Evolutionary conservation across 257 asterid species (phyloP).

Genomic region (Nicotiana paniculata): DNA sequence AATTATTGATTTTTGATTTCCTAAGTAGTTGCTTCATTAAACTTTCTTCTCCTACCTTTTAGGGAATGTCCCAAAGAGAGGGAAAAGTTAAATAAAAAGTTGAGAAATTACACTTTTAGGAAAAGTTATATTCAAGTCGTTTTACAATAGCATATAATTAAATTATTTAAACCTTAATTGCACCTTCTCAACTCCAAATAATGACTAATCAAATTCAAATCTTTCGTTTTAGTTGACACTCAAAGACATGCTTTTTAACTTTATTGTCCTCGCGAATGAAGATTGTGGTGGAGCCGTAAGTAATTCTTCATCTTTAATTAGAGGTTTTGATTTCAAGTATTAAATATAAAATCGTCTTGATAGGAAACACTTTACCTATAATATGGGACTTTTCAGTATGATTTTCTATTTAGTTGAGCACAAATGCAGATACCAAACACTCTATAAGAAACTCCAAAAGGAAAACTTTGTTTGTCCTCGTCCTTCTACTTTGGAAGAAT

Average conservation of each 20-base stretch:
- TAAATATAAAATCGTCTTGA: fast-evolving
- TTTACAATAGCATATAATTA: not conserved
- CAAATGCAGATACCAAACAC: too few species aligned
- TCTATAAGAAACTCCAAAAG: too few species aligned
- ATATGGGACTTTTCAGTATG: fast-evolving
- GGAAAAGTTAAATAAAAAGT: too few species aligned
- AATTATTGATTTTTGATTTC: too few species aligned
- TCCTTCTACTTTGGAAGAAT: not conserved
- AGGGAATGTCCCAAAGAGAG: not conserved
- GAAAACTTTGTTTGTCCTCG: not conserved
- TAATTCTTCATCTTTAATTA: too few species aligned
- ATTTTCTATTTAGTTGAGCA: too few species aligned
- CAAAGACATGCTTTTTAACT: not conserved
- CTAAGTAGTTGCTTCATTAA: too few species aligned
- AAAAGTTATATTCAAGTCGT: too few species aligned
- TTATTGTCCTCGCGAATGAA: too few species aligned
- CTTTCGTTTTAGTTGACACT: not conserved
- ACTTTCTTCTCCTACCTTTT: not conserved
- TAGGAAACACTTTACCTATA: too few species aligned
- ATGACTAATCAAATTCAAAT: not conserved
- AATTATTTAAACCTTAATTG: not conserved
- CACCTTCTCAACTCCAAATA: not conserved
- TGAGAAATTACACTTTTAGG: not conserved
- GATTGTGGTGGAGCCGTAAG: not conserved
- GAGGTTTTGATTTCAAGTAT: too few species aligned